Evolutionary conservation across 352 stramenopile species (phyloP).

Genomic region (Aphanomyces cochlioides): DNA sequence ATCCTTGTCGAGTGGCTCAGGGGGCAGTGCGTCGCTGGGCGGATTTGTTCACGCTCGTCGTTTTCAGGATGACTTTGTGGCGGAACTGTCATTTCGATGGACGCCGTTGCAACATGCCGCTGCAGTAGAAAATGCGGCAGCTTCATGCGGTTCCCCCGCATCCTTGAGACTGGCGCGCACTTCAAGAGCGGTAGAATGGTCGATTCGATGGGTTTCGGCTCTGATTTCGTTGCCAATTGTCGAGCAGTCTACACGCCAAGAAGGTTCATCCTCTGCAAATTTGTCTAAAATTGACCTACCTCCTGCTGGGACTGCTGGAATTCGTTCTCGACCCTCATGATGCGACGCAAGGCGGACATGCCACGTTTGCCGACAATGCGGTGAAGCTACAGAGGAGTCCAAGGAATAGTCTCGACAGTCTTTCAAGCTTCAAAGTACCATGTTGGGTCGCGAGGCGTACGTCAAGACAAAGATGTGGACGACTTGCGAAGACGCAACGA

Average conservation of each 20-base stretch:
- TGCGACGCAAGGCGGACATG: conserved; percentile 4
- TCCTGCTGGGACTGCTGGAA: conserved; percentile 11
- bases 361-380: conserved; percentile 27
- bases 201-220: conserved; percentile 17
- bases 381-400: conserved; percentile 11
- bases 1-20: not conserved
- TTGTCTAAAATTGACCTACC: not conserved
- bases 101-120: not conserved
- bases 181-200: conserved; percentile 16
- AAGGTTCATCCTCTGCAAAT: not conserved
- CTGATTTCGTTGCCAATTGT: not conserved
- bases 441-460: not conserved
- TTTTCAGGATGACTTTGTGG: not conserved
- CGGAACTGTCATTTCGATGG: not conserved
- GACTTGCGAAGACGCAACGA: conserved; percentile 10
- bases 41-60: too few species aligned
- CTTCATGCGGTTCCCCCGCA: conserved; percentile 19
- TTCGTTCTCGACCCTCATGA: conserved; percentile 19
- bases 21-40: too few species aligned
- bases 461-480: conserved; percentile 2
- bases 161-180: conserved; percentile 12
- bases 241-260: conserved; percentile 9
- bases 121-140: conserved; percentile 23
- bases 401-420: not conserved
- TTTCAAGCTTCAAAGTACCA: not conserved